Evolutionary conservation across 2,329 filamentous ascomycete genomes (phyloP).

Genomic region (Stachybotrys echinatus): DNA sequence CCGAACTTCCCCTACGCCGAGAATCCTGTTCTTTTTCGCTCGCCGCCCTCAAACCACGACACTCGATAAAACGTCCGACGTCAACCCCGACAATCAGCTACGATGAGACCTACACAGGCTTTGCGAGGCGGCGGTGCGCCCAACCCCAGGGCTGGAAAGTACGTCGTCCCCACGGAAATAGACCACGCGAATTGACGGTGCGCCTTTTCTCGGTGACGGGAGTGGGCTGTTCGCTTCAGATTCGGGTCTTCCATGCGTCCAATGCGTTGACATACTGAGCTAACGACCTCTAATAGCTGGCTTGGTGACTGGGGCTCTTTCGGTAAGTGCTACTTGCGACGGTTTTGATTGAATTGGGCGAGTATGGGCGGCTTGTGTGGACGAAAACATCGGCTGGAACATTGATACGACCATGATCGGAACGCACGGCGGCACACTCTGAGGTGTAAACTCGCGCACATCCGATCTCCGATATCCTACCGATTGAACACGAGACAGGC

Average conservation of each 20-base stretch:
- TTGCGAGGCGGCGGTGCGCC: slow-evolving; percentile 26
- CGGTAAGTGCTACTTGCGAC: slow-evolving; percentile 50
- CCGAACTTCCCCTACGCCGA: slow-evolving; percentile 11
- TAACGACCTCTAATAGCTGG: slow-evolving; percentile 45
- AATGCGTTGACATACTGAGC: slow-evolving; percentile 14
- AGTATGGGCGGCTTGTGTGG: background rate
- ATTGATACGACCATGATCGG: no score
- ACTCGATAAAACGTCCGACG: background rate
- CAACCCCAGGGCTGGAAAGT: slow-evolving; percentile 27
- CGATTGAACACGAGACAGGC: no score
- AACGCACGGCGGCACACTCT: no score
- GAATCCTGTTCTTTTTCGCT: slow-evolving; percentile 21
- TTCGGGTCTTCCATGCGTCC: background rate
- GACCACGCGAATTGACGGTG: background rate
- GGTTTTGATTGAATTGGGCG: background rate
- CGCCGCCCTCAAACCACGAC: background rate
- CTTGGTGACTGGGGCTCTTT: slow-evolving; percentile 70
- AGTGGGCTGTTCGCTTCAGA: background rate
- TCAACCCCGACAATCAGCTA: slow-evolving; percentile 14
- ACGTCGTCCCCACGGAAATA: slow-evolving; percentile 18
- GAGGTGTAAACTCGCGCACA: no score
- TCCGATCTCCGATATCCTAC: no score
- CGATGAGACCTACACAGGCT: slow-evolving; percentile 36
- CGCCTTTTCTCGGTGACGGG: background rate
- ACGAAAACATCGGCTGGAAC: background rate